A percentile compares a stretch with the other conserved stretches of the same genome.
phyloP scores from a whole-genome alignment of 164 flowering plant genomes.

The Vitis rotundifolia region DNA sequence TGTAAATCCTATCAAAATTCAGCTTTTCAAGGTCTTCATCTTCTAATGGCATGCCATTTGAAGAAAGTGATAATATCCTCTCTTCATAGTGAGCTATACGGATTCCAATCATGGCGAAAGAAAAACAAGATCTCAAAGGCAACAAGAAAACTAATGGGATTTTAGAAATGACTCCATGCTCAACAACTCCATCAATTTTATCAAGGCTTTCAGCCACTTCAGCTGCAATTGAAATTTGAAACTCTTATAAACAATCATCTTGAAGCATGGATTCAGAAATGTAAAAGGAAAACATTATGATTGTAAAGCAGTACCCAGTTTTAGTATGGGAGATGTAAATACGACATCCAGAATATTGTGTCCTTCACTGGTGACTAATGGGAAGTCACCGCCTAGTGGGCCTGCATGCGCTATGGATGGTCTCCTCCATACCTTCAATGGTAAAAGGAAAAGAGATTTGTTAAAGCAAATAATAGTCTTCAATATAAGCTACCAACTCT shows the following conservation, averaged over 20 bases:
- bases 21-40: too few species aligned
- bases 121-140: slow-evolving; percentile 3
- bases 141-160: slow-evolving; percentile 35
- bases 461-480: background rate
- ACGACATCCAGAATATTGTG: slow-evolving; percentile 68
- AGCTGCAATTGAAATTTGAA: slow-evolving; percentile 32
- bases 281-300: background rate
- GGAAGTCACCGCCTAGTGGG: slow-evolving; percentile 69
- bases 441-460: background rate
- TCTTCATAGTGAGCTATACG: background rate
- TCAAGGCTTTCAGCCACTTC: slow-evolving; percentile 62
- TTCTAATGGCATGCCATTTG: too few species aligned
- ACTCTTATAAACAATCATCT: background rate
- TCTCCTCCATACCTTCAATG: slow-evolving; percentile 73
- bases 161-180: slow-evolving; percentile 58
- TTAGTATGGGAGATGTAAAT: slow-evolving; percentile 63
- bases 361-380: slow-evolving; percentile 64
- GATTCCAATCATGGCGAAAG: background rate
- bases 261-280: background rate
- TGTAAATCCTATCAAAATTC: too few species aligned
- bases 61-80: too few species aligned
- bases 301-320: slow-evolving; percentile 43
- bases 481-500: too few species aligned
- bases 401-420: slow-evolving; percentile 54
- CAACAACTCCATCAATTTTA: slow-evolving; percentile 59